phyloP scores from a whole-genome alignment of 2,329 filamentous ascomycete species.

The Gliomastix tumulicola region DNA sequence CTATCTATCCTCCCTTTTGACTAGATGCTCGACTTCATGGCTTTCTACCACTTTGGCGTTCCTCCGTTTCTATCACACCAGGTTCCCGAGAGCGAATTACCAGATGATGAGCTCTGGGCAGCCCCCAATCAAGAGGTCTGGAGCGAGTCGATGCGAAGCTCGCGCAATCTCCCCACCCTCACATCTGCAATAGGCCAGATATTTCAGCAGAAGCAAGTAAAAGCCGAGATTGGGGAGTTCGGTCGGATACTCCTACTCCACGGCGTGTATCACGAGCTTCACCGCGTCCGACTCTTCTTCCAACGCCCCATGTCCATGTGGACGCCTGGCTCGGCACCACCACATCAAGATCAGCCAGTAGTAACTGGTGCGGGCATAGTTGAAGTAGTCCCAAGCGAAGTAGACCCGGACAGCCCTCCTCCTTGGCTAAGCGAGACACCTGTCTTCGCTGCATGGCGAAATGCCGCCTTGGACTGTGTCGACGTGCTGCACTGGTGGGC shows the following conservation, averaged over 20 bases:
- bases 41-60: slow-evolving; percentile 1
- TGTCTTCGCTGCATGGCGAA: slow-evolving; percentile 22
- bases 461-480: slow-evolving; percentile 33
- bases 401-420: no score
- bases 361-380: not conserved
- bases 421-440: not conserved
- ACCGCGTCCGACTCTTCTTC: slow-evolving; percentile 8
- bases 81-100: not conserved
- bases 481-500: slow-evolving; percentile 51
- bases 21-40: slow-evolving; percentile 1
- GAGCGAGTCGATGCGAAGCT: no score
- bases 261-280: slow-evolving; percentile 12
- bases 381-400: no score
- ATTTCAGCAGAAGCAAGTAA: slow-evolving; percentile 8
- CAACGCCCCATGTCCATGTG: slow-evolving; percentile 10
- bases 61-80: not conserved
- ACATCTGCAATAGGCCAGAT: slow-evolving; percentile 6
- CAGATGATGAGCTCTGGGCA: slow-evolving; percentile 1
- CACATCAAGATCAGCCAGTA: slow-evolving; percentile 3
- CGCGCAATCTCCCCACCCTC: no score
- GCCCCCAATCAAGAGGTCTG: not conserved
- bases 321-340: slow-evolving; percentile 10
- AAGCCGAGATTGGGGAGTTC: slow-evolving; percentile 11
- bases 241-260: slow-evolving; percentile 12
- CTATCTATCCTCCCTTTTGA: not conserved